Base-by-base conservation (phyloP, 805 yeast species). In the Starmerella stigmatis region DNA sequence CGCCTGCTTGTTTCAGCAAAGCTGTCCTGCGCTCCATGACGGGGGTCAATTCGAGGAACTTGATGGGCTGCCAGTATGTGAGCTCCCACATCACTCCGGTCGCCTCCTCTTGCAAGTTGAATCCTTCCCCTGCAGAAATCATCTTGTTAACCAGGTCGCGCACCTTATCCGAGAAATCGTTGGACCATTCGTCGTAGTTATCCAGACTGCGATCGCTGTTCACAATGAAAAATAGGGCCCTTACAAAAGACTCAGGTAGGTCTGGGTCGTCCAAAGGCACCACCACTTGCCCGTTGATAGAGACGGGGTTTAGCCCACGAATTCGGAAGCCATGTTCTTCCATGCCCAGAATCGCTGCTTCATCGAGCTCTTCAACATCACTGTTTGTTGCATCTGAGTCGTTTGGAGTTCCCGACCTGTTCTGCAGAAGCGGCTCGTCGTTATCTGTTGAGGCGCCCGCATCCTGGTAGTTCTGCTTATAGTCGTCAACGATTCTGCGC, bases 361-460 rank as follows among this genome's bases (percentile, higher is more conserved):
- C 19, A n/a, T 11, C 38, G 8, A 10, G 21, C 10, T 23, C 29
- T n/a, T 23, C 37, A 13, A 10, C 21, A 7, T 36, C 40, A 3
- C 30, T 23, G 5, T 36, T 30, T 12, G 40, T 16, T 4, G 40
- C 40, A 25, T 36, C 40, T 4, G 40, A 36, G 5, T 36, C 40
- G 17, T 36, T 36, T 3, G 40, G 40, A 3, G 30, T 23, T 4
- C 12, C 27, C 11, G 6, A 19, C 8, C 27, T 7, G 2, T 5
- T 19, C 2, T 9, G 26, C 28, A 21, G 22, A 3, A 5, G 15
- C 3, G 35, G 15, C 8, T 19, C 23, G 5, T 32, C 25, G 12
- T 23, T 23, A n/a, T n/a, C n/a, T n/a, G n/a, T n/a, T n/a, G n/a
- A n/a, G n/a, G n/a, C n/a, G 26, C 26, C 11, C 26, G 8, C 26